phyloP scores from a whole-genome alignment of 1,284 basidiomycete species.

The Laetiporus sulphureus region DNA sequence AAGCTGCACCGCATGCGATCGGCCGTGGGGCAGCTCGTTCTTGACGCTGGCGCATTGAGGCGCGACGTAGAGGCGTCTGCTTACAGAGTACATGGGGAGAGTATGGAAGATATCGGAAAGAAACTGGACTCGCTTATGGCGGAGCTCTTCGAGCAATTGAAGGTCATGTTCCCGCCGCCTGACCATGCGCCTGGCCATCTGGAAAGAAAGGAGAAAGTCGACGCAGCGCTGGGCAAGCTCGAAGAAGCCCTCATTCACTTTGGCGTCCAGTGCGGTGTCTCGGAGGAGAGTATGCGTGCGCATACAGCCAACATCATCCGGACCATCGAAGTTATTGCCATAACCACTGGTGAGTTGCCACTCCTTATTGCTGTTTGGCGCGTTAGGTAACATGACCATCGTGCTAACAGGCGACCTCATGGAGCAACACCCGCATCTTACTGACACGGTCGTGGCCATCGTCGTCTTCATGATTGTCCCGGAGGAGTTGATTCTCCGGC shows the following conservation, averaged over 20 bases:
- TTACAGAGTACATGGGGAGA: not conserved
- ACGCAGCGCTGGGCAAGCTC: slow-evolving; percentile 5
- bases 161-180: slow-evolving; percentile 17
- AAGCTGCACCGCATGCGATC: not conserved
- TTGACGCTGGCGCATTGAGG: not conserved
- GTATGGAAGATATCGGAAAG: not conserved
- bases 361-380: not conserved
- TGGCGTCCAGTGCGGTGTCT: slow-evolving; percentile 9
- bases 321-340: slow-evolving; percentile 1
- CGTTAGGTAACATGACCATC: not conserved
- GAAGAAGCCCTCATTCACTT: slow-evolving; percentile 10
- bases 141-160: slow-evolving; percentile 11
- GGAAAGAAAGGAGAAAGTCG: slow-evolving; percentile 11
- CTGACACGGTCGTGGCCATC: slow-evolving; percentile 12
- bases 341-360: slow-evolving; percentile 7
- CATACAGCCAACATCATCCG: slow-evolving; percentile 4
- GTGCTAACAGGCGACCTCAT: slow-evolving; percentile 19
- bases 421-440: slow-evolving; percentile 22
- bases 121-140: slow-evolving; percentile 2
- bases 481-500: slow-evolving; percentile 18
- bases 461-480: slow-evolving; percentile 12
- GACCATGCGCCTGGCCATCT: slow-evolving; percentile 17
- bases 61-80: not conserved
- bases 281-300: slow-evolving; percentile 8
- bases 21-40: not conserved